phyloP scores from a whole-genome alignment of 1,284 basidiomycete species.

The Microbotryomycetes sp. region DNA sequence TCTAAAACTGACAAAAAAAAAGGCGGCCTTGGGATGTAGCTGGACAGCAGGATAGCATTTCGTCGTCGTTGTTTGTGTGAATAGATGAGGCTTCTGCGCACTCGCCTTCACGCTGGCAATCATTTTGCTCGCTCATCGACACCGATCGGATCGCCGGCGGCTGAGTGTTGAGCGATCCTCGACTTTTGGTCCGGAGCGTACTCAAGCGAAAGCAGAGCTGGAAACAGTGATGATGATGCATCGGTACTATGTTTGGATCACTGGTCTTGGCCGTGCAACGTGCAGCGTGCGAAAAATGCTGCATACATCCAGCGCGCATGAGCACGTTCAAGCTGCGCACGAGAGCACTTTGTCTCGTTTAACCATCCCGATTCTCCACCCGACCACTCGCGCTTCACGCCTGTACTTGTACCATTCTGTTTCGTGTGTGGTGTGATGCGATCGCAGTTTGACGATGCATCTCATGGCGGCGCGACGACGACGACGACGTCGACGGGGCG shows the following conservation, averaged over 20 bases:
- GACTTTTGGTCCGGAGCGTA: too few relatives aligned
- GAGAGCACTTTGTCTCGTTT: neutral
- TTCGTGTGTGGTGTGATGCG: neutral
- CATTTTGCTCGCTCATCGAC: too few relatives aligned
- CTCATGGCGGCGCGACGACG: neutral
- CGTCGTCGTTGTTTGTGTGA: neutral
- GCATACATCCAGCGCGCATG: too few relatives aligned
- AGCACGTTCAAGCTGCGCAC: too few relatives aligned
- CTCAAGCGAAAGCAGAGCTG: too few relatives aligned
- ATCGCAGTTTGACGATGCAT: neutral
- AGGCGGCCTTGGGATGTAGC: neutral
- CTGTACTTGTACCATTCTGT: neutral
- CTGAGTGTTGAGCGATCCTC: too few relatives aligned
- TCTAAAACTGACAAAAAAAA: neutral
- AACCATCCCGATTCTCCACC: neutral
- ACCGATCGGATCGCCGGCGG: too few relatives aligned
- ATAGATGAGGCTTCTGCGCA: neutral
- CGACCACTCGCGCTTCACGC: neutral
- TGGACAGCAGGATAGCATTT: neutral
- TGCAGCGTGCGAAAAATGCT: too few relatives aligned
- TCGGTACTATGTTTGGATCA: too few relatives aligned
- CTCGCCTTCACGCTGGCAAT: neutral
- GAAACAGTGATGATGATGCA: too few relatives aligned
- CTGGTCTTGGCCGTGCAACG: too few relatives aligned
- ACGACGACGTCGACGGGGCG: neutral